A percentile compares a stretch with the other conserved stretches of the same genome.
phyloP scores from a whole-genome alignment of 2,329 filamentous ascomycete genomes.

The Dactylellina sp. region DNA sequence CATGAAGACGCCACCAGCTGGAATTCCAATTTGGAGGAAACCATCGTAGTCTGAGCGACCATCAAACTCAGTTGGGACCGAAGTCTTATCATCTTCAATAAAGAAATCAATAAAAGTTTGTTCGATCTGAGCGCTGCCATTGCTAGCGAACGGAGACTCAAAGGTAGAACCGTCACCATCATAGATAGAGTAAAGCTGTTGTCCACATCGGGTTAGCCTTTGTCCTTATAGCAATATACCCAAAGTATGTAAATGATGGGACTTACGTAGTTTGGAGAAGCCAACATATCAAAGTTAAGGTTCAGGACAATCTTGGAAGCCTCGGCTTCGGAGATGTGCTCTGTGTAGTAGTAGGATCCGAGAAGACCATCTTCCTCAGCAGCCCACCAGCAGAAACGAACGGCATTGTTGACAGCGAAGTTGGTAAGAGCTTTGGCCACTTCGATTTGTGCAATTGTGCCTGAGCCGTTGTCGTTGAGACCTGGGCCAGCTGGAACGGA shows the following conservation, averaged over 20 bases:
- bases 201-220: too few relatives aligned
- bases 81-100: constrained; percentile 64
- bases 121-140: constrained; percentile 70
- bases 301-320: constrained; percentile 73
- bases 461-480: constrained; percentile 76
- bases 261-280: constrained; percentile 71
- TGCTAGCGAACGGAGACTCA: constrained; percentile 68
- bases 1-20: constrained; percentile 71
- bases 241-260: too few relatives aligned
- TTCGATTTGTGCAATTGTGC: constrained; percentile 71
- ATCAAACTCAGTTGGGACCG: constrained; percentile 68
- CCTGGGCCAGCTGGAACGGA: constrained; percentile 73
- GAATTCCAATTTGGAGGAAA: constrained; percentile 70
- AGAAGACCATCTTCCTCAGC: constrained; percentile 71
- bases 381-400: constrained; percentile 75
- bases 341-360: constrained; percentile 71
- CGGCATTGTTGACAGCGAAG: constrained; percentile 70
- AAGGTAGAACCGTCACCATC: constrained; percentile 71
- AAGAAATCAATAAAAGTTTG: constrained; percentile 69
- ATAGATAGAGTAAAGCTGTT: constrained; percentile 62
- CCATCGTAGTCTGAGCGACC: constrained; percentile 72
- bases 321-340: constrained; percentile 66
- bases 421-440: constrained; percentile 72
- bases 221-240: too few relatives aligned
- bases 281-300: constrained; percentile 80